Conservation (phyloP, 2,329 filamentous ascomycete genomes). For the Albophoma yamanashiensis region DNA sequence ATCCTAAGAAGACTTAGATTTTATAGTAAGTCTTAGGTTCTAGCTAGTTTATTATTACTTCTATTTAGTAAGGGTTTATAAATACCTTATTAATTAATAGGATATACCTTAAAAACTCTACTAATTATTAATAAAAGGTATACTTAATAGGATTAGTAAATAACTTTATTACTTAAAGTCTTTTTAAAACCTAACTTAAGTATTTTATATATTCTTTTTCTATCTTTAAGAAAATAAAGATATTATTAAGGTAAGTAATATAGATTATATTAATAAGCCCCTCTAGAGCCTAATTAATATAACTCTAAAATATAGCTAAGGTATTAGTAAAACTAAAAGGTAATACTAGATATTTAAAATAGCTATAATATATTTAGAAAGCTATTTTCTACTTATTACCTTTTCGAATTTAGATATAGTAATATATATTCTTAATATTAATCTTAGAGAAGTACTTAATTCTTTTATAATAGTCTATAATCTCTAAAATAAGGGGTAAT, state of each 20-base stretch:
- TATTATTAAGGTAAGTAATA: not conserved
- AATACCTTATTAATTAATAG: not conserved
- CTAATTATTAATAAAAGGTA: not conserved
- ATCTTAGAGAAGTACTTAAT: not conserved
- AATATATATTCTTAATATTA: no score
- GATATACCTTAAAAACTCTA: not conserved
- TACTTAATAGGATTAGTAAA: not conserved
- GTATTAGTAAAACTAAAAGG: no score
- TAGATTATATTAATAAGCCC: not conserved
- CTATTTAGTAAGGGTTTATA: not conserved
- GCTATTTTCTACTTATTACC: not conserved
- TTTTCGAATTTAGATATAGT: not conserved
- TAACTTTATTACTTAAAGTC: not conserved
- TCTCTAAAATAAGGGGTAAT: not conserved
- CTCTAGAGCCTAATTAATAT: not conserved
- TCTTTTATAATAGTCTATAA: not conserved
- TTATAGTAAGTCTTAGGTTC: not conserved
- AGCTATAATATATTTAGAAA: no score
- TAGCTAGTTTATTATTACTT: not conserved
- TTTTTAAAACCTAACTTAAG: not conserved
- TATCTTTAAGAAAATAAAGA: not conserved
- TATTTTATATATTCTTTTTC: not conserved
- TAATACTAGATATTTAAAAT: no score
- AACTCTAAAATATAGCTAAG: no score
- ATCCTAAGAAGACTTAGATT: not conserved